Conservation (phyloP, 192 early-diverging fungal genomes). For the Polychytrium aggregatum region DNA sequence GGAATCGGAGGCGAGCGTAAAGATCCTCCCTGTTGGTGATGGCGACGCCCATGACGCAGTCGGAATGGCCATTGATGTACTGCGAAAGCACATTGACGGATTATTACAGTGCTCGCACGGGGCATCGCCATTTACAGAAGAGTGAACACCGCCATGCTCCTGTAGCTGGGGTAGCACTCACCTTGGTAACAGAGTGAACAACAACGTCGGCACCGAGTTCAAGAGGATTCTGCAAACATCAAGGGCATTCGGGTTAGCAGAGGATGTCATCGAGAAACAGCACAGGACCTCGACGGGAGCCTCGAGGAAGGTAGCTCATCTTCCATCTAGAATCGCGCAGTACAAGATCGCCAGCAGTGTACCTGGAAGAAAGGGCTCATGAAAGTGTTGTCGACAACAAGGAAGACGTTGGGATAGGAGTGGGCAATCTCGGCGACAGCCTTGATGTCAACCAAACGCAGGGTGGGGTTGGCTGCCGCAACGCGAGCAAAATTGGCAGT, state of each 20-base stretch:
- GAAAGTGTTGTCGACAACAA: conserved; percentile 99
- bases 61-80: conserved; percentile 98
- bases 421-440: conserved; percentile 69
- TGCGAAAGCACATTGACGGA: too few species aligned
- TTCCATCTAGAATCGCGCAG: too few species aligned
- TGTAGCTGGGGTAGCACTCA: neutral
- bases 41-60: conserved; percentile 95
- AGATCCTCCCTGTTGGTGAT: conserved; percentile 66
- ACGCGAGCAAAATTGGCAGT: conserved; percentile 64
- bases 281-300: too few species aligned
- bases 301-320: too few species aligned
- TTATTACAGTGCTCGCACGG: too few species aligned
- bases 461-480: conserved; percentile 91
- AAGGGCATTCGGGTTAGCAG: too few species aligned
- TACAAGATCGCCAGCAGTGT: too few species aligned
- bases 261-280: too few species aligned
- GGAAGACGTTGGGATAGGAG: conserved; percentile 50
- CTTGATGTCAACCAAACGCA: conserved; percentile 85
- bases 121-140: neutral
- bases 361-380: conserved; percentile 94
- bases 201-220: conserved; percentile 91
- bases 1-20: conserved; percentile 66
- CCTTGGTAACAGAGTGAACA: conserved; percentile 96
- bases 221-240: conserved; percentile 81
- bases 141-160: neutral